phyloP scores from a whole-genome alignment of 2,329 filamentous ascomycete genomes.

The Mariannaea elegans region DNA sequence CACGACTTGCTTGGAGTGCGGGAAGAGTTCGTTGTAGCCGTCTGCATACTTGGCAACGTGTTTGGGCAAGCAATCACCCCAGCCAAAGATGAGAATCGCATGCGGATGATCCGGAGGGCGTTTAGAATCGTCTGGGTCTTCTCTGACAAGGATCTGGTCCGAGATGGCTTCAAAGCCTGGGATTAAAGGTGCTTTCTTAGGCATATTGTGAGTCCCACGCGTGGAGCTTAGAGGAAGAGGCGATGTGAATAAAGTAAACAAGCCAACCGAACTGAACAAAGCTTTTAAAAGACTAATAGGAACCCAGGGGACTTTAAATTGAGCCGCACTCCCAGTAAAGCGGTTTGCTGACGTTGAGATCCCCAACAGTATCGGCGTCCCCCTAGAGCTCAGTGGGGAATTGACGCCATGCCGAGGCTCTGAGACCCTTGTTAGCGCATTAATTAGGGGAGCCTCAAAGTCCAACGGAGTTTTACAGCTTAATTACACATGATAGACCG shows the following conservation, averaged over 20 bases:
- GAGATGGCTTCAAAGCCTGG: slow-evolving; percentile 57
- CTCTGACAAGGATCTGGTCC: slow-evolving; percentile 57
- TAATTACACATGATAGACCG: background rate
- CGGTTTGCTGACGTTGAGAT: slow-evolving; percentile 9
- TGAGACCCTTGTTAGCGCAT: background rate
- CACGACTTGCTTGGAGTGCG: slow-evolving; percentile 59
- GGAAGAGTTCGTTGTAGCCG: slow-evolving; percentile 61
- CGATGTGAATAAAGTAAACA: background rate
- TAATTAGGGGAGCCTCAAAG: background rate
- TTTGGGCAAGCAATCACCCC: slow-evolving; percentile 64
- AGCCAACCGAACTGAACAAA: background rate
- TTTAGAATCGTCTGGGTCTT: slow-evolving; percentile 40
- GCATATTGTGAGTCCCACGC: slow-evolving; percentile 20
- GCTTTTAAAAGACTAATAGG: background rate
- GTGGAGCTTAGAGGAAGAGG: background rate
- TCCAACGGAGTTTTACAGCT: slow-evolving; percentile 9
- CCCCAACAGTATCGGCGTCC: slow-evolving; percentile 17
- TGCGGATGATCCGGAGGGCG: slow-evolving; percentile 47
- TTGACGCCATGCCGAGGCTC: slow-evolving; percentile 15
- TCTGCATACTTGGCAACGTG: slow-evolving; percentile 65
- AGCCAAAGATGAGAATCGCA: slow-evolving; percentile 63
- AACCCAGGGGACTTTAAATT: background rate
- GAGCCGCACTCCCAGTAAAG: slow-evolving; percentile 10
- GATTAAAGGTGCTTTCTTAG: slow-evolving; percentile 32
- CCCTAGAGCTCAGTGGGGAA: slow-evolving; percentile 12